phyloP scores from a whole-genome alignment of 2,329 filamentous ascomycete genomes.

The Coniochaeta sp. region DNA sequence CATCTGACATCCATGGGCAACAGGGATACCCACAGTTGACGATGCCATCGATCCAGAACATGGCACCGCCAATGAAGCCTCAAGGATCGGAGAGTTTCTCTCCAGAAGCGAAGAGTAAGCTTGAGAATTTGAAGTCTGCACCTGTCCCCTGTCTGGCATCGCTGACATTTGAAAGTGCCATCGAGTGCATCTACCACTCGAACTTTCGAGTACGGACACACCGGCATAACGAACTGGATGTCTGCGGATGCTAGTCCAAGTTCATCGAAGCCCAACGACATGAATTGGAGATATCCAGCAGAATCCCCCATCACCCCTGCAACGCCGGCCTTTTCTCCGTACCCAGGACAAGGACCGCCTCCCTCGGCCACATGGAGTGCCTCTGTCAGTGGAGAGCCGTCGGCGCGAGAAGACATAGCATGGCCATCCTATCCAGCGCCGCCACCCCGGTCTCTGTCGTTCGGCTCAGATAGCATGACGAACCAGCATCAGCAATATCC shows the following conservation, averaged over 20 bases:
- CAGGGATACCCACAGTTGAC: conserved; percentile 33
- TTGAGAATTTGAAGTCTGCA: neutral
- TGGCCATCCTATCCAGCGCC: conserved; percentile 36
- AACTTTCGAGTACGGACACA: conserved; percentile 30
- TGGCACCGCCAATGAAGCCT: conserved; percentile 34
- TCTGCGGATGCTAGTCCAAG: conserved; percentile 30
- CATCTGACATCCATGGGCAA: conserved; percentile 30
- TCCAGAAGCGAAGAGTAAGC: conserved; percentile 36
- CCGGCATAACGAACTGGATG: conserved; percentile 35
- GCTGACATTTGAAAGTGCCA: conserved; percentile 21
- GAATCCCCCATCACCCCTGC: conserved; percentile 43
- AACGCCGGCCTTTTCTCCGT: conserved; percentile 41
- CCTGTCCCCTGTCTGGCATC: neutral
- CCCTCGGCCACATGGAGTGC: conserved; percentile 32
- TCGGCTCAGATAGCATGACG: conserved; percentile 32
- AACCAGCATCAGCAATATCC: conserved; percentile 31
- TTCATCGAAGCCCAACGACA: conserved; percentile 33
- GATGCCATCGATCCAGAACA: conserved; percentile 35
- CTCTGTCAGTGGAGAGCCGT: conserved; percentile 27
- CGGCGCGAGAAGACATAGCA: conserved; percentile 33
- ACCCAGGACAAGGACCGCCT: conserved; percentile 30
- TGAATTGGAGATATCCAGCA: conserved; percentile 43
- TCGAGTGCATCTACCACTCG: conserved; percentile 23
- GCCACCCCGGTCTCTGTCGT: conserved; percentile 38
- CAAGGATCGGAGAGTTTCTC: conserved; percentile 27